Evolutionary conservation across 306 rosid genomes (phyloP).

Genomic region (Vigna reflexopilosa): DNA sequence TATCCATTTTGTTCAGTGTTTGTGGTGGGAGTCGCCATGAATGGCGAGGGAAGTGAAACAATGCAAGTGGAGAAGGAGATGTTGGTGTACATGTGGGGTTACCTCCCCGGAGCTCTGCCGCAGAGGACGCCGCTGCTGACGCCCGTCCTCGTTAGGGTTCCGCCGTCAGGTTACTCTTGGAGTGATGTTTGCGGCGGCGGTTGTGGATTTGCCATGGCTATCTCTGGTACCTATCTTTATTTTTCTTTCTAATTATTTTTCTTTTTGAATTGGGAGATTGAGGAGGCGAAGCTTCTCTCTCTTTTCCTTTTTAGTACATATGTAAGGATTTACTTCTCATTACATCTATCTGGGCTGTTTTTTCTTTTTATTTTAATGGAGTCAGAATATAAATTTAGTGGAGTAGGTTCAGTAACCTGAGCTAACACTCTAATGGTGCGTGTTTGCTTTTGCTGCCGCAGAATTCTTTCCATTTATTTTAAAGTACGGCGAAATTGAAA

Average conservation of each 20-base stretch:
- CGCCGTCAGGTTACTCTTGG: conserved; percentile 57
- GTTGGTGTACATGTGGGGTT: conserved; percentile 88
- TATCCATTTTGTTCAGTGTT: neutral
- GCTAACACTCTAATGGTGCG: conserved; percentile 14
- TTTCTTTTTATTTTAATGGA: conserved; percentile 12
- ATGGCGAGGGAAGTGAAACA: conserved; percentile 52
- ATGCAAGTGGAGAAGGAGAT: conserved; percentile 50
- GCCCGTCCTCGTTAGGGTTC: conserved; percentile 64
- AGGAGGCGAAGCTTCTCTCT: neutral
- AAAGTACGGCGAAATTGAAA: neutral
- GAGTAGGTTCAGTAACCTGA: neutral
- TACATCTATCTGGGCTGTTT: conserved; percentile 6
- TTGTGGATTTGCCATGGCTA: conserved; percentile 94
- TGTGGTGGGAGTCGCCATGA: conserved; percentile 50
- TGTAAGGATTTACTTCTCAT: neutral
- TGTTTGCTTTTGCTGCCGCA: neutral
- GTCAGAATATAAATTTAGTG: conserved; percentile 6
- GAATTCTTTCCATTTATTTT: neutral
- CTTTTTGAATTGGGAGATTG: neutral
- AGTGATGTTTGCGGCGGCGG: conserved; percentile 87
- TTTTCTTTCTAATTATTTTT: neutral
- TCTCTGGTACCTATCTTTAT: conserved; percentile 65
- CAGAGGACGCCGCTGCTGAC: conserved; percentile 76
- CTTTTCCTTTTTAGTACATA: neutral
- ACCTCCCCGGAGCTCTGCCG: conserved; percentile 89